These are phyloP conservation scores for Brassica rapa DNA, from an alignment of 345 rosid genomes.

Conservation along the genomic window DNA sequence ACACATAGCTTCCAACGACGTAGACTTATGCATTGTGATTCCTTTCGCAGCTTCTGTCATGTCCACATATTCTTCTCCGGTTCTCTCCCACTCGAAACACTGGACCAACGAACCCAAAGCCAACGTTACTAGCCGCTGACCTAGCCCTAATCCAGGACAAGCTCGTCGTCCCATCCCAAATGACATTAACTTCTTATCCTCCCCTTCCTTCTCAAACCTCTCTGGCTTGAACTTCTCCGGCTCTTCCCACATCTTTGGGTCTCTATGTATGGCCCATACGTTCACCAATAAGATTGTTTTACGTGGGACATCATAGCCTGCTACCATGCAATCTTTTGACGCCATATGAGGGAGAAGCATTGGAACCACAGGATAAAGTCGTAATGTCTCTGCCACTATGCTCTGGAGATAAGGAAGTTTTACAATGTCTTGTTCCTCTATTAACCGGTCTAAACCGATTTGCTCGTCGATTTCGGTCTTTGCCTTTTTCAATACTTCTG, in stretches of 20 bases:
- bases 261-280: conserved; percentile 29
- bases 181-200: conserved; percentile 35
- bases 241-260: conserved; percentile 27
- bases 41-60: conserved; percentile 44
- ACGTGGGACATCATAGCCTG: conserved; percentile 44
- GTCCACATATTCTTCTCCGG: conserved; percentile 33
- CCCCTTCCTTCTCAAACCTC: conserved; percentile 30
- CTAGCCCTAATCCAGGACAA: conserved; percentile 47
- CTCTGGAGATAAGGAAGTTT: conserved; percentile 46
- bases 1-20: conserved; percentile 41
- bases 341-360: conserved; percentile 43
- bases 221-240: conserved; percentile 24
- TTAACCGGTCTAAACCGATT: conserved; percentile 35
- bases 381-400: conserved; percentile 31
- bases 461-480: conserved; percentile 29
- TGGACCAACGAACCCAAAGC: conserved; percentile 50
- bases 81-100: conserved; percentile 40
- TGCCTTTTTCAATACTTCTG: conserved; percentile 40
- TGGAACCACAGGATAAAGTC: conserved; percentile 44
- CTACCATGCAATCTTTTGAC: conserved; percentile 43
- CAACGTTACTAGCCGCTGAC: conserved; percentile 41
- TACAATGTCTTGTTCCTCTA: conserved; percentile 41
- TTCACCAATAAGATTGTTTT: conserved; percentile 40
- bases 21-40: conserved; percentile 32
- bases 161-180: conserved; percentile 46